Percentiles rank a stretch among this genome's conserved stretches.
phyloP scores from a whole-genome alignment of 768 basidiomycete species.

The Tephrocybe rancida region DNA sequence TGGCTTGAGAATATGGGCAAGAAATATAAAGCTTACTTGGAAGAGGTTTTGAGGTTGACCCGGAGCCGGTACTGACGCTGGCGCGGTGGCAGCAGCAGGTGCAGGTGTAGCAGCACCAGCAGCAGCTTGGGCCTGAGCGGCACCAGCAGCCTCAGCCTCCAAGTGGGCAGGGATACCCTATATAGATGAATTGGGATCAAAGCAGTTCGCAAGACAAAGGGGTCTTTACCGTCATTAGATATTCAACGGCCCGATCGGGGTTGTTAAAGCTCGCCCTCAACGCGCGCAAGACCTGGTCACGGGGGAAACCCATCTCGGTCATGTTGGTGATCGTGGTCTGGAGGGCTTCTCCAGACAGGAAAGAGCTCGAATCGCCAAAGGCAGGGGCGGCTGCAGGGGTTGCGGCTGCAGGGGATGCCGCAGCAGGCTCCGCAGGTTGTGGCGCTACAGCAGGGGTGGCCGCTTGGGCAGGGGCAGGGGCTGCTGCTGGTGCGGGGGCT shows the following conservation, averaged over 20 bases:
- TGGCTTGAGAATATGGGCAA: not conserved
- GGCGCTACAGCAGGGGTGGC: slow-evolving; percentile 29
- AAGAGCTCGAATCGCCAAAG: slow-evolving; percentile 55
- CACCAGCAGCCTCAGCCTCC: slow-evolving; percentile 48
- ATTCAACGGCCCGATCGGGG: slow-evolving; percentile 97
- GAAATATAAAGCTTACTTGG: slow-evolving; percentile 53
- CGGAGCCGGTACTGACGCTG: slow-evolving; percentile 27
- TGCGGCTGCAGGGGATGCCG: slow-evolving; percentile 26
- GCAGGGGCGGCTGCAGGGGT: slow-evolving; percentile 35
- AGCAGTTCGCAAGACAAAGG: slow-evolving; percentile 1
- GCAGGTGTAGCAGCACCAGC: slow-evolving; percentile 38
- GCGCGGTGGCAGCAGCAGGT: slow-evolving; percentile 34
- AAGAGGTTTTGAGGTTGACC: slow-evolving; percentile 82
- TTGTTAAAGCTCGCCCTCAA: slow-evolving; percentile 96
- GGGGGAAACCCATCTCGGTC: slow-evolving; percentile 92
- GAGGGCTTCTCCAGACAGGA: slow-evolving; percentile 77
- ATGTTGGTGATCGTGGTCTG: slow-evolving; percentile 82
- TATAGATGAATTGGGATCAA: slow-evolving; percentile 12
- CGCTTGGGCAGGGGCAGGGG: slow-evolving; percentile 25
- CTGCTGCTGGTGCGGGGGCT: slow-evolving; percentile 25
- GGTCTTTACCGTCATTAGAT: slow-evolving; percentile 81
- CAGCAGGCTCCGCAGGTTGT: slow-evolving; percentile 22
- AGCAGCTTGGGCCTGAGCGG: slow-evolving; percentile 35
- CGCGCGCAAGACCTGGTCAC: slow-evolving; percentile 83
- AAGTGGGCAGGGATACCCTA: slow-evolving; percentile 84